These are phyloP conservation scores for Monilinia vaccinii-corymbosi DNA, from an alignment of 2,329 filamentous ascomycete species.

Conservation along the genomic window DNA sequence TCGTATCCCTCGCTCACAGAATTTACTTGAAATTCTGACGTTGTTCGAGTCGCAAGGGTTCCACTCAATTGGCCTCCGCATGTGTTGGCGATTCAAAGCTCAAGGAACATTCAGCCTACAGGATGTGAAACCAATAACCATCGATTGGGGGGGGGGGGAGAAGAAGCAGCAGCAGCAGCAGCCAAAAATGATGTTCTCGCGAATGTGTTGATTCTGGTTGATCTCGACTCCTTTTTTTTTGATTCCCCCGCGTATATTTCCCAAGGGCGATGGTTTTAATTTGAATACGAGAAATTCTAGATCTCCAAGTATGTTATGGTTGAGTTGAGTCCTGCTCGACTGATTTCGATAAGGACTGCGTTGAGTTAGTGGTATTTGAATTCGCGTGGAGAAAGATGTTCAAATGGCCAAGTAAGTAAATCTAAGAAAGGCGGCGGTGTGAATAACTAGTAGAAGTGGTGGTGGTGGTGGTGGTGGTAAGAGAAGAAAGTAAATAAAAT, in stretches of 20 bases:
- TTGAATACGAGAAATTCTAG: background rate
- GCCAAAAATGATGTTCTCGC: slow-evolving; percentile 8
- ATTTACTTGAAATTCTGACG: slow-evolving; percentile 16
- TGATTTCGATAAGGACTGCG: background rate
- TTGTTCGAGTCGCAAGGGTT: slow-evolving; percentile 25
- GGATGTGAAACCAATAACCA: slow-evolving; percentile 26
- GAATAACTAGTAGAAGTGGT: background rate
- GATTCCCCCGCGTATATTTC: background rate
- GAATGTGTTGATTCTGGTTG: background rate
- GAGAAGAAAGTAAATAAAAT: too few species aligned
- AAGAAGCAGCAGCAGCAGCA: slow-evolving; percentile 1
- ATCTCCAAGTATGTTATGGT: background rate
- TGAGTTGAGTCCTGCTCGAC: slow-evolving; percentile 2
- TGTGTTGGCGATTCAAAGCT: slow-evolving; percentile 27
- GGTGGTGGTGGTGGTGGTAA: too few species aligned
- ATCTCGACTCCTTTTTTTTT: background rate
- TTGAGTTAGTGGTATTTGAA: background rate
- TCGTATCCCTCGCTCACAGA: slow-evolving; percentile 10
- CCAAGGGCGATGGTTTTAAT: background rate
- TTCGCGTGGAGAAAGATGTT: background rate
- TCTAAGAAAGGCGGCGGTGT: background rate
- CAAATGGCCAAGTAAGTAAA: background rate
- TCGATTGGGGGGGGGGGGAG: slow-evolving; percentile 16
- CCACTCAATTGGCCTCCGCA: slow-evolving; percentile 23
- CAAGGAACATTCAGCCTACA: slow-evolving; percentile 24